These are phyloP conservation scores for Batkoa obscura DNA, from an alignment of 371 early-diverging fungal species.

Conservation along the genomic window DNA sequence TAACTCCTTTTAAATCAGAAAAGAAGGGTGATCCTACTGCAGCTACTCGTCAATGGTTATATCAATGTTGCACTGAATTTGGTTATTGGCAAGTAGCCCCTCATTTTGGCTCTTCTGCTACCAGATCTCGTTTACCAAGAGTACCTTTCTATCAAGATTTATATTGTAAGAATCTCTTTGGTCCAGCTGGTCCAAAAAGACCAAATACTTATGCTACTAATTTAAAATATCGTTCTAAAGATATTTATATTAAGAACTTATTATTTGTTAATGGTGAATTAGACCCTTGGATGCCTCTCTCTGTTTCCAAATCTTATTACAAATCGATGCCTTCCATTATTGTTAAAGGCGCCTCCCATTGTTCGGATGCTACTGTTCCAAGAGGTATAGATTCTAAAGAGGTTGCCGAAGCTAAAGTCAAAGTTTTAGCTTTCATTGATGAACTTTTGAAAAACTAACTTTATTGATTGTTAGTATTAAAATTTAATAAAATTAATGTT, in stretches of 20 bases:
- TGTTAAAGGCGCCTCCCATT: conserved; percentile 1
- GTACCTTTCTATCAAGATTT: neutral
- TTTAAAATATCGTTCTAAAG: neutral
- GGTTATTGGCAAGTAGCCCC: conserved; percentile 7
- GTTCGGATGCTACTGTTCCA: neutral
- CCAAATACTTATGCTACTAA: neutral
- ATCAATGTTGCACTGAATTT: conserved; percentile 6
- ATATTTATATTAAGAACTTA: neutral
- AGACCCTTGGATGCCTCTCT: conserved; percentile 1
- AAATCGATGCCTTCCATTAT: neutral
- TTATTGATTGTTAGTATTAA: no score
- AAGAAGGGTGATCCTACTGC: neutral
- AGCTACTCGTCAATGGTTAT: neutral
- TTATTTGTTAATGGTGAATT: conserved; percentile 3
- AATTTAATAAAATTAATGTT: no score
- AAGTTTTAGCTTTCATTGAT: no score
- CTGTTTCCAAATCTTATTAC: neutral
- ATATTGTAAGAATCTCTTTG: neutral
- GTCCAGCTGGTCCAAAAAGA: neutral
- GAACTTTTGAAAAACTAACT: no score
- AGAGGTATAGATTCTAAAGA: neutral
- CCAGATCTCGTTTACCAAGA: neutral
- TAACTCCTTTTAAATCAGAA: neutral
- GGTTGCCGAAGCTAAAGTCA: neutral
- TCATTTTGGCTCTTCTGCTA: conserved; percentile 4